Conservation (phyloP, 345 rosid species). For the Microcos paniculata region DNA sequence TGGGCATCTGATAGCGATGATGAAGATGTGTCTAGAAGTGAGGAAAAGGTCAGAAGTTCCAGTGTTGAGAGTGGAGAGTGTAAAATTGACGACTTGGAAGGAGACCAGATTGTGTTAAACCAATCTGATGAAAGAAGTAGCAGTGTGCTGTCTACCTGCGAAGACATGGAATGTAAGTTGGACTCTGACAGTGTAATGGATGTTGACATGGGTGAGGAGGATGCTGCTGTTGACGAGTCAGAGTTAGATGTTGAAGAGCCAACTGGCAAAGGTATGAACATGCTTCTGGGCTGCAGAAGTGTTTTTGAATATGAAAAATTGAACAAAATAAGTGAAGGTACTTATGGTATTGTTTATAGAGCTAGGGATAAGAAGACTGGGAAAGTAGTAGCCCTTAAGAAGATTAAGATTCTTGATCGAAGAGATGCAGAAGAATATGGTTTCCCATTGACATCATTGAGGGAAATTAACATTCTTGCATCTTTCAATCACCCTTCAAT, state of each 20-base stretch:
- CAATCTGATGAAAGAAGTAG: conserved; percentile 31
- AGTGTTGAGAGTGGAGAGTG: conserved; percentile 54
- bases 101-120: conserved; percentile 25
- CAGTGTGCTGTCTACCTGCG: conserved; percentile 26
- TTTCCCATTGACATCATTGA: conserved; percentile 75
- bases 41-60: conserved; percentile 22
- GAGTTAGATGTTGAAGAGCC: conserved; percentile 35
- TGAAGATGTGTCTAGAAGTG: conserved; percentile 23
- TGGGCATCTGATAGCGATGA: conserved; percentile 57
- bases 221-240: conserved; percentile 21
- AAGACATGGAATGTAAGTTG: conserved; percentile 28
- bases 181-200: conserved; percentile 28
- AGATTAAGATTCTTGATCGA: conserved; percentile 71
- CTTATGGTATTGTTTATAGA: conserved; percentile 80
- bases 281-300: conserved; percentile 66
- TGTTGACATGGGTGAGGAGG: conserved; percentile 18
- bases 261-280: conserved; percentile 37
- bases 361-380: conserved; percentile 70
- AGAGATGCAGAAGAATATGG: conserved; percentile 65
- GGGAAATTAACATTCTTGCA: conserved; percentile 84
- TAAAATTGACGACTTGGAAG: conserved; percentile 32
- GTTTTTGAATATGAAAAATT: conserved; percentile 69
- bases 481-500: conserved; percentile 72
- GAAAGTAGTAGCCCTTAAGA: conserved; percentile 80
- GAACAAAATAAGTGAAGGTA: conserved; percentile 82